phyloP scores from a whole-genome alignment of 208 protist species.

The Trypanosoma conorhini region DNA sequence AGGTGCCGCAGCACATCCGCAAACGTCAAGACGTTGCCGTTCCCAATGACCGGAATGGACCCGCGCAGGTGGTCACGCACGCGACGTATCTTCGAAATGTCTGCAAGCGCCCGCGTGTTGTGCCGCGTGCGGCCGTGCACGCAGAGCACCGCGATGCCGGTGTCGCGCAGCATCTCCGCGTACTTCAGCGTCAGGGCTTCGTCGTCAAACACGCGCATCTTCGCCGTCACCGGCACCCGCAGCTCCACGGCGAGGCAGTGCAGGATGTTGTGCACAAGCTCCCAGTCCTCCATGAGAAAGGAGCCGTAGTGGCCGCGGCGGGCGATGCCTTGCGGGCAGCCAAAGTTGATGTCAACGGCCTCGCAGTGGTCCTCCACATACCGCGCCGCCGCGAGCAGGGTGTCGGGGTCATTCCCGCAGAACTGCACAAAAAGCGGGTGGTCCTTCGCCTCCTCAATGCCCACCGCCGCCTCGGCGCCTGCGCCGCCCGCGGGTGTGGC shows the following conservation, averaged over 20 bases:
- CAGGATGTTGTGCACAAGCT: slow-evolving; percentile 78
- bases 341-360: slow-evolving; percentile 91
- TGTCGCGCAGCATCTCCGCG: slow-evolving; percentile 81
- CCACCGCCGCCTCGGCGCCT: slow-evolving; percentile 35
- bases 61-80: slow-evolving; percentile 47
- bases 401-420: slow-evolving; percentile 70
- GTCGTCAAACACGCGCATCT: slow-evolving; percentile 92
- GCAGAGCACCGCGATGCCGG: slow-evolving; percentile 76
- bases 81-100: slow-evolving; percentile 66
- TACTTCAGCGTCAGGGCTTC: slow-evolving; percentile 81
- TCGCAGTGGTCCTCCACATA: slow-evolving; percentile 72
- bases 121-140: slow-evolving; percentile 89
- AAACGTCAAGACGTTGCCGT: slow-evolving; percentile 84
- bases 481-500: slow-evolving; percentile 27
- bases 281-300: slow-evolving; percentile 93
- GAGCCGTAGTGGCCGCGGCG: slow-evolving; percentile 89
- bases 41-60: slow-evolving; percentile 81
- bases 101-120: slow-evolving; percentile 79
- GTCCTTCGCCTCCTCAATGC: slow-evolving; percentile 41
- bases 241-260: slow-evolving; percentile 83
- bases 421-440: slow-evolving; percentile 90
- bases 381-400: slow-evolving; percentile 59
- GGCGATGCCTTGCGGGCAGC: slow-evolving; percentile 94
- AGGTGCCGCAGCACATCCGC: slow-evolving; percentile 65
- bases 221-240: slow-evolving; percentile 89